Evolutionary conservation across 1,139 yeast genomes (phyloP).

Genomic region (Geotrichum citri-aurantii): DNA sequence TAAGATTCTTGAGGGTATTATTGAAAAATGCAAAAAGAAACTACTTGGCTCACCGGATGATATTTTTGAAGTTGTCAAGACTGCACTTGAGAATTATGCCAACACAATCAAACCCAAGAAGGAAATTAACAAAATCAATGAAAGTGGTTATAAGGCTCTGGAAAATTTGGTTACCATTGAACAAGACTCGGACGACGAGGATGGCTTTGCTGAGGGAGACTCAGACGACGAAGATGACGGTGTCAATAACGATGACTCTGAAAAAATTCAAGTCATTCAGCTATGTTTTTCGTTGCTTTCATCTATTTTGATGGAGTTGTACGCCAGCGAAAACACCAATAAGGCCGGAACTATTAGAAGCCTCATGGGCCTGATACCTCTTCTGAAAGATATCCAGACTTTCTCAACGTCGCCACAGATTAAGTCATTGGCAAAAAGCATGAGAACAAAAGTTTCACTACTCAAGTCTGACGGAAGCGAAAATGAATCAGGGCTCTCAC

Average conservation of each 20-base stretch:
- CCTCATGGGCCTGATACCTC: conserved; percentile 37
- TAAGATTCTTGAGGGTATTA: conserved; percentile 57
- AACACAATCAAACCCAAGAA: background rate
- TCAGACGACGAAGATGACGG: conserved; percentile 28
- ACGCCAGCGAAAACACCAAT: background rate
- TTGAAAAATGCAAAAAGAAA: conserved; percentile 54
- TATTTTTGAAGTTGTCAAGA: conserved; percentile 51
- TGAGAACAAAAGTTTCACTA: background rate
- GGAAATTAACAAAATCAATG: background rate
- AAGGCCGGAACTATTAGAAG: conserved; percentile 37
- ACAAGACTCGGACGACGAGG: conserved; percentile 28
- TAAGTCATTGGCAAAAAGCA: conserved; percentile 22
- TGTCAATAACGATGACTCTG: conserved; percentile 24
- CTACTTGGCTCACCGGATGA: conserved; percentile 59
- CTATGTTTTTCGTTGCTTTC: conserved; percentile 30
- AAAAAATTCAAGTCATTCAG: conserved; percentile 30
- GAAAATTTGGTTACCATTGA: conserved; percentile 7
- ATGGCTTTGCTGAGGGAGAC: conserved; percentile 26
- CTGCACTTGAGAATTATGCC: conserved; percentile 39
- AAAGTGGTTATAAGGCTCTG: conserved; percentile 11
- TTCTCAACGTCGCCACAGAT: conserved; percentile 17
- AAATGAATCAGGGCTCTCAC: background rate
- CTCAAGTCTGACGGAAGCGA: background rate
- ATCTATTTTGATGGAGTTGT: conserved; percentile 27
- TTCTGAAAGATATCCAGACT: conserved; percentile 32